Base-by-base conservation (phyloP, 2,329 filamentous ascomycete species). In the Trichoderma hamatum region DNA sequence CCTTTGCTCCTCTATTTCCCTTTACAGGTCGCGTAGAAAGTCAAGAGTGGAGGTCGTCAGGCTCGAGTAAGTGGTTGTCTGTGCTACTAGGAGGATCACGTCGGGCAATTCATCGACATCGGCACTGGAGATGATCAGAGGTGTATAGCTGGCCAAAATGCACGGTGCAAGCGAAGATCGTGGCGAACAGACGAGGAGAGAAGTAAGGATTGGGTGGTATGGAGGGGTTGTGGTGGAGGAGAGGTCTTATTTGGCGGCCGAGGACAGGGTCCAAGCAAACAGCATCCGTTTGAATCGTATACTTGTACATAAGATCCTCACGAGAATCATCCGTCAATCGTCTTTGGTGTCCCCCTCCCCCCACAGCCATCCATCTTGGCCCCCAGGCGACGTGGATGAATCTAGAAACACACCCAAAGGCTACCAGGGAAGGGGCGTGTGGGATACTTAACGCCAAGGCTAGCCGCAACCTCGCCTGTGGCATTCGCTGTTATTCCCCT, bases 221-320 rank as follows among this genome's bases (percentile, higher is more conserved):
- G 69, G 59, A 68, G 69, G 69, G 69, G 69, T 59, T 64, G 71
- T 71, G 74, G 76, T 74, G 75, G 76, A 75, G 75, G 75, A 62
- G 68, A 67, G 70, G 75, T 78, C 74, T 77, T 78, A 76, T 78
- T 77, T 77, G 65, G 58, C 36, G 43, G 65, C 34, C 65, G 58
- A 55, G 64, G 65, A 58, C 69, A 70, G 69, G 69, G 69, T 70
- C 69, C 51, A 56, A 56, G 24, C 51, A 61, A 46, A 59, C 64
- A 52, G 67, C 56, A 49, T 52, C 59, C 56, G 61, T 46, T 36
- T 64, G 21, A 60, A 68, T 70, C 65, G 64, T 70, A 55, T 67
- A 49, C 46, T 49, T 49, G 46, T 49, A 69, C 68, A 65, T 64
- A 52, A 60, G 69, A 70, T 70, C 30, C 56, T 64, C 51, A 54